Evolutionary conservation across 148 eudicot genomes (phyloP).

Genomic region (Silene conica): DNA sequence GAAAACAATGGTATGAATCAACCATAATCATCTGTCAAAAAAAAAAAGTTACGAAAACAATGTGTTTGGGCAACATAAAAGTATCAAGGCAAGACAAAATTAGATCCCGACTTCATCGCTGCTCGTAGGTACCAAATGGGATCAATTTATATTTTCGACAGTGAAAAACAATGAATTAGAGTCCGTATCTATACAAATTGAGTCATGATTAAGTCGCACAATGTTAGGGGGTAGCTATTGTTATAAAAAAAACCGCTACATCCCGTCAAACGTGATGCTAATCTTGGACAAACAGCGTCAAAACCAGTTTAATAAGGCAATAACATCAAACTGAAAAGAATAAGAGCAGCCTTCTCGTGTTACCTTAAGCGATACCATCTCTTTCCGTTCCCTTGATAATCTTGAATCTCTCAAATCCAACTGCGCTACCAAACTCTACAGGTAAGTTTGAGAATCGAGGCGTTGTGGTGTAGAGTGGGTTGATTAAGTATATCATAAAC

Average conservation of each 20-base stretch:
- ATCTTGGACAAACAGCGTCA: not conserved
- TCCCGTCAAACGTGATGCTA: not conserved
- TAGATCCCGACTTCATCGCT: too few relatives aligned
- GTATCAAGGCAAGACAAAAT: too few relatives aligned
- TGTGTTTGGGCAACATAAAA: too few relatives aligned
- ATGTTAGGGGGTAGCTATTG: not conserved
- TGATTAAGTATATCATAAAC: slow-evolving; percentile 8
- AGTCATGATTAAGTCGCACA: not conserved
- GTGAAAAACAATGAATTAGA: not conserved
- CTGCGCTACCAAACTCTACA: not conserved
- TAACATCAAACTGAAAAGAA: not conserved
- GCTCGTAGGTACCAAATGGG: too few relatives aligned
- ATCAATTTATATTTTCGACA: not conserved
- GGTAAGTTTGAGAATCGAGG: not conserved
- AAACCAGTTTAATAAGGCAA: not conserved
- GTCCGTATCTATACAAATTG: not conserved
- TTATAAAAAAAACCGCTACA: too few relatives aligned
- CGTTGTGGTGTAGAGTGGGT: not conserved
- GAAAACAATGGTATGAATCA: too few relatives aligned
- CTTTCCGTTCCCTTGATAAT: not conserved
- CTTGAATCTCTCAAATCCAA: not conserved
- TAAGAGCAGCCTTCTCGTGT: not conserved
- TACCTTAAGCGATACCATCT: not conserved
- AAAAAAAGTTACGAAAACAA: too few relatives aligned
- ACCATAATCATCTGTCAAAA: too few relatives aligned